Percentiles rank a stretch among this genome's conserved stretches.
Conservation (phyloP, 805 yeast genomes). For the Sugiyamaella lignohabitans region DNA sequence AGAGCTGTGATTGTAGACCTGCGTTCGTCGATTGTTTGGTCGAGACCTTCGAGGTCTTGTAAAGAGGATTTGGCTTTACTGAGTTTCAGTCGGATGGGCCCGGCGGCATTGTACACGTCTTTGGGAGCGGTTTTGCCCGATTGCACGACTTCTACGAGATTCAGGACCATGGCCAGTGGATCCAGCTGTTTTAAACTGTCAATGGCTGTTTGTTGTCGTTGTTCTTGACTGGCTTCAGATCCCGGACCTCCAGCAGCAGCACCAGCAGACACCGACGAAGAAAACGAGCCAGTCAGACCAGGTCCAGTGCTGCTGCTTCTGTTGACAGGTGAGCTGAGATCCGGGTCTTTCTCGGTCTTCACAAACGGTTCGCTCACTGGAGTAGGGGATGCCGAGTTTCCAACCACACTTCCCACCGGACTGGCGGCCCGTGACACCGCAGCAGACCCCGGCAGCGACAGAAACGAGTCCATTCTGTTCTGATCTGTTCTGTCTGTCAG, state of each 20-base stretch:
- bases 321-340: no score
- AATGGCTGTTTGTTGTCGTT: constrained; percentile 9
- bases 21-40: constrained; percentile 23
- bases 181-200: constrained; percentile 22
- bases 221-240: constrained; percentile 3
- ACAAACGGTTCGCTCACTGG: not conserved
- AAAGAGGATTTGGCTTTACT: constrained; percentile 20
- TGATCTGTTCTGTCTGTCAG: no score
- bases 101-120: constrained; percentile 27
- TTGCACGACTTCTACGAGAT: constrained; percentile 19
- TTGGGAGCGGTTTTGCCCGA: constrained; percentile 23
- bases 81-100: constrained; percentile 24
- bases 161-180: constrained; percentile 24
- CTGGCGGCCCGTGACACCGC: no score
- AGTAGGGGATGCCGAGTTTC: no score
- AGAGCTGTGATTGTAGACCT: constrained; percentile 26
- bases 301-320: no score
- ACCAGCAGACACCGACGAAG: no score
- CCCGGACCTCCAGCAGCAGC: no score
- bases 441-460: no score
- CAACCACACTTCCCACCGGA: no score
- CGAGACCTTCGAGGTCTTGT: constrained; percentile 20
- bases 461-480: no score
- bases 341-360: not conserved
- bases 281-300: no score